These are phyloP conservation scores for Colletotrichum agaves DNA, from an alignment of 2,329 filamentous ascomycete species.

Conservation along the genomic window DNA sequence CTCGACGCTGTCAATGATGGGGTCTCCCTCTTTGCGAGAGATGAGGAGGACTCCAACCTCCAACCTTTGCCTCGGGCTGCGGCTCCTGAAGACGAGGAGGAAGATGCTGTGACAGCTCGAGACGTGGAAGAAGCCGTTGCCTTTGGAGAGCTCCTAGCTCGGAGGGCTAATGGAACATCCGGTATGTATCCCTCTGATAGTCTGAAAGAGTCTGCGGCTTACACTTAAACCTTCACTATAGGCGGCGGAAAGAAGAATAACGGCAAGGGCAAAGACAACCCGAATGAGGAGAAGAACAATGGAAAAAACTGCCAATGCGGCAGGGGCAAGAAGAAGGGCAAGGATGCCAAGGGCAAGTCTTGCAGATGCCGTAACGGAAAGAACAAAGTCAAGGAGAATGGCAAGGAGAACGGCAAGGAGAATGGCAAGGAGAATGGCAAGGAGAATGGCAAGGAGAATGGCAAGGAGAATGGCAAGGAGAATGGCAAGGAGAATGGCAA, in stretches of 20 bases:
- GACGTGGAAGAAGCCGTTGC: neutral
- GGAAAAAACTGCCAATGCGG: constrained; percentile 18
- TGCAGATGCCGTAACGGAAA: constrained; percentile 18
- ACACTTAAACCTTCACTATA: neutral
- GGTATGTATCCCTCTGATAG: neutral
- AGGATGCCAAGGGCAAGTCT: constrained; percentile 20
- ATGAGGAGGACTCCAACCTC: neutral
- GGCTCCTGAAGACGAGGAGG: constrained; percentile 4
- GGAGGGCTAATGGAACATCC: neutral
- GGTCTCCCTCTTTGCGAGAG: neutral
- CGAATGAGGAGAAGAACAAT: constrained; percentile 6
- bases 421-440: constrained; percentile 4
- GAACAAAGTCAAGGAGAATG: constrained; percentile 21
- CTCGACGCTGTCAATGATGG: neutral
- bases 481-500: neutral
- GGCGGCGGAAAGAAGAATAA: constrained; percentile 12
- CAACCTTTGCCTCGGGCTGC: neutral
- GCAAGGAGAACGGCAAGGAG: neutral
- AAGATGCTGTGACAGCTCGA: neutral
- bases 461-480: neutral
- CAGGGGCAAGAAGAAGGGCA: constrained; percentile 20
- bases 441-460: constrained; percentile 1
- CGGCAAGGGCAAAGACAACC: constrained; percentile 4
- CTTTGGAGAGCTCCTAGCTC: neutral
- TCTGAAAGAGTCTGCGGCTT: neutral